Base-by-base conservation (phyloP, 768 basidiomycete genomes). In the Boletales sp. region DNA sequence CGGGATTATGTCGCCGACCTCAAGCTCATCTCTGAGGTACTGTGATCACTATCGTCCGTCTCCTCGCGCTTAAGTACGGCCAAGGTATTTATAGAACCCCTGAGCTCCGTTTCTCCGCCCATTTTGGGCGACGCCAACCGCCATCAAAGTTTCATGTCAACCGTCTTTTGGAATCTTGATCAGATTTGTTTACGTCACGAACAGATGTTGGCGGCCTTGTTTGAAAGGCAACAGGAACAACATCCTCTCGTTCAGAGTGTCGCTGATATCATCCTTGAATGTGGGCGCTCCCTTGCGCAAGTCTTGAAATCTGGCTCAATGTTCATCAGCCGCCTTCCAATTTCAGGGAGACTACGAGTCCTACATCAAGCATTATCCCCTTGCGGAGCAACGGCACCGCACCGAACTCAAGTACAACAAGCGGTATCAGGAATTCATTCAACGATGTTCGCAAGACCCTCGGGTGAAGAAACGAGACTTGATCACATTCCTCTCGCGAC, bases 351-450 rank as follows among this genome's bases (percentile, higher is more conserved):
- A 79, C 9, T 93, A 93, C 54, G 90, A 92, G 55, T 74, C 74
- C 1, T 93, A 93, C 66, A 88, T 93, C 68, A 88, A 92, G 61
- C 83, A 92, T 53, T 94, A 93, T 53, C 92, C 92, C 4, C 74
- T 94, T 40, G 81, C 93, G 1, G 89, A 94, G 61, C 87, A 88
- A 10, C 76, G 76, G 21, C 90, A 94, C 59, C 85, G 87, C 45
- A 79, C 82, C 29, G 89, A 94, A 62, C 75, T 88, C 38, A 82
- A 78, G 47, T 74, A 72, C 27, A 94, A 91, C 64, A 70, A 74
- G 11, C 69, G 67, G 3, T 95, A 94, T 63, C 78, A 79, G 50
- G 64, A 69, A 17, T 90, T 92, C 59, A 71, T 90, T 27, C 78
- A 83, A 58, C 74, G 74, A 24, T 79, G 80, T 34, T 76, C 81